Conservation (phyloP, 163 green algal species). For the Smithsoniella earleae region DNA sequence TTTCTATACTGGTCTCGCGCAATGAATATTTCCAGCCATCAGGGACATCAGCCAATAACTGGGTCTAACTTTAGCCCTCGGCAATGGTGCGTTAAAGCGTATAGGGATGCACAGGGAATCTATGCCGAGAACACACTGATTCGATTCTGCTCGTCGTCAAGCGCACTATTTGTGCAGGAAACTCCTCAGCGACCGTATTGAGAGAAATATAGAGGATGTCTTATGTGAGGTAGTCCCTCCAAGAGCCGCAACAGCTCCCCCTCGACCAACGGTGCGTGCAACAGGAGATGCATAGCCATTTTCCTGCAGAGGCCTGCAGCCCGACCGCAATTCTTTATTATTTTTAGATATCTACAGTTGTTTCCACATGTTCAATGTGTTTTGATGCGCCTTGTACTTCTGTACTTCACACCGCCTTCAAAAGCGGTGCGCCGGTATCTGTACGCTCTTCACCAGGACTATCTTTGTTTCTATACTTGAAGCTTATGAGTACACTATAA, state of each 20-base stretch:
- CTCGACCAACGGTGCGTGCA: neutral
- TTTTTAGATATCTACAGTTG: too few relatives aligned
- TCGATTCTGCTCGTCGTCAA: neutral
- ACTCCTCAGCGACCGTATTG: conserved; percentile 22
- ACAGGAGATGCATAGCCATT: too few relatives aligned
- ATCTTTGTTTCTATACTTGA: too few relatives aligned
- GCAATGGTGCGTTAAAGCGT: neutral
- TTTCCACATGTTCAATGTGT: too few relatives aligned
- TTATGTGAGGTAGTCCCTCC: conserved; percentile 23
- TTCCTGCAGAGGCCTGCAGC: too few relatives aligned
- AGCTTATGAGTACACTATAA: too few relatives aligned
- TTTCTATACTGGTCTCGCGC: neutral
- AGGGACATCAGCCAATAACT: neutral
- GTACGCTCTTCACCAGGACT: too few relatives aligned
- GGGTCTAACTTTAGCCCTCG: neutral
- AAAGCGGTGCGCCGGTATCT: too few relatives aligned
- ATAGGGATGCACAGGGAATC: neutral
- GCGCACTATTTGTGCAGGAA: conserved; percentile 3
- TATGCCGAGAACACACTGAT: neutral
- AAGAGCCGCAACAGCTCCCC: conserved; percentile 12
- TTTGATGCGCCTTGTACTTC: too few relatives aligned
- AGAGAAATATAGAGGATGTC: conserved; percentile 22
- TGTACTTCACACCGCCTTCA: too few relatives aligned
- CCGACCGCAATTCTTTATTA: too few relatives aligned
- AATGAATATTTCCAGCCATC: neutral